phyloP scores from a whole-genome alignment of 352 stramenopile genomes.

The Phytophthora citricola region DNA sequence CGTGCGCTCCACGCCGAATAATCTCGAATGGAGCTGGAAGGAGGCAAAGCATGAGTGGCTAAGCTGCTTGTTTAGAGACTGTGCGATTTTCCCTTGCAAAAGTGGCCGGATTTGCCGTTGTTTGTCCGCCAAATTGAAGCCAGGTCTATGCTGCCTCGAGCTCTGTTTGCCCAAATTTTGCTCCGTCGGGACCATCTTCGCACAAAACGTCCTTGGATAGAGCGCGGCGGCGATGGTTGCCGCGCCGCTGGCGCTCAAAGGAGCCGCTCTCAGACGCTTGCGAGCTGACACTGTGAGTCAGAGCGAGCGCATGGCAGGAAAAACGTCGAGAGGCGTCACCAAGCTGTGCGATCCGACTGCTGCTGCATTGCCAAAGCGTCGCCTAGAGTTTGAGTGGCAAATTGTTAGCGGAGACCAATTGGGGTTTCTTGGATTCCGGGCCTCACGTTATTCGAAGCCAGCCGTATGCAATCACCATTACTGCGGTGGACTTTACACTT shows the following conservation, averaged over 20 bases:
- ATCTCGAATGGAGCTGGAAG: conserved; percentile 34
- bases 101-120: conserved; percentile 29
- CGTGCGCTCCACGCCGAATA: conserved; percentile 28
- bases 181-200: conserved; percentile 24
- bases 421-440: neutral
- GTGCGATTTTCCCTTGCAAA: conserved; percentile 23
- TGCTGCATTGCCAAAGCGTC: neutral
- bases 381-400: neutral
- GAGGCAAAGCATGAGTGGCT: neutral
- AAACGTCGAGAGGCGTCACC: conserved; percentile 9
- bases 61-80: conserved; percentile 16
- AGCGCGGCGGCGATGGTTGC: neutral
- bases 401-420: neutral
- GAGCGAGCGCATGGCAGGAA: neutral
- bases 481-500: conserved; percentile 17
- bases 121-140: conserved; percentile 10
- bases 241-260: neutral
- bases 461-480: conserved; percentile 3
- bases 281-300: neutral
- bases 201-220: conserved; percentile 19
- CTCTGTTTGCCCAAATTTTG: conserved; percentile 27
- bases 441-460: conserved; percentile 3
- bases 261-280: no score
- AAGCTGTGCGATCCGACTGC: conserved; percentile 14
- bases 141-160: conserved; percentile 2